Base-by-base conservation (phyloP, 768 basidiomycete species). In the Hericium coralloides region DNA sequence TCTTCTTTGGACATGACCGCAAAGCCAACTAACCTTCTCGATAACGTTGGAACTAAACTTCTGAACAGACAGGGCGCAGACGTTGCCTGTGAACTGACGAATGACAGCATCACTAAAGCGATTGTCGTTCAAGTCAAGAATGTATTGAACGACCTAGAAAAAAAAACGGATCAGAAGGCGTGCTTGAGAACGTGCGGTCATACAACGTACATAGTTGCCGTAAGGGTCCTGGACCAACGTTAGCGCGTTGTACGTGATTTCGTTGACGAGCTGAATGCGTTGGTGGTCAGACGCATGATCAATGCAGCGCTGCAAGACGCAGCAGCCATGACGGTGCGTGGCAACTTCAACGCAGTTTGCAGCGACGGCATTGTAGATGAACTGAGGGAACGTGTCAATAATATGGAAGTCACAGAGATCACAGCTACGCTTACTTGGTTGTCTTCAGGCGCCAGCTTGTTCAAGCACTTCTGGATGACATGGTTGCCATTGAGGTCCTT, bases 11-110 rank as follows among this genome's bases (percentile, higher is more conserved):
- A 12, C 56, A 49, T 45, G 49, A 53, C 26, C 38, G 47, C 31
- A 4, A 9, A 31, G 31, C 31, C 25, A 0, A 59, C 72, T 10
- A 39, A 88, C 89, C 80, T 97, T 97, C 74, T 97, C 95, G 60
- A 97, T 95, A 59, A 99, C 97, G 70, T 99, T 99, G 59, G 95
- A 98, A 60, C 93, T 95, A 74, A 99, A 99, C 74, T 99, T 99
- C 71, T 99, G 97, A 15, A 98, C 95, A 5, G 95, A 98, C 54
- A 99, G 76, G 5, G 93, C 93, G 70, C 95, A 98, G 58, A 98
- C 92, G 67, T 99, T 98, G 65, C 97, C 97, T 54, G 91, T 76
- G 73, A 98, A 99, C 68, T 98, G 97, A 61, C 95, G 86, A 65
- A 98, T 98, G 64, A 99, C 91, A 51, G 79, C 95, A 72, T 98